Evolutionary conservation across 2,329 filamentous ascomycete genomes (phyloP), one percentile per base, ranked within the genome.

Genomic region (Thermothelomyces thermophilus): DNA sequence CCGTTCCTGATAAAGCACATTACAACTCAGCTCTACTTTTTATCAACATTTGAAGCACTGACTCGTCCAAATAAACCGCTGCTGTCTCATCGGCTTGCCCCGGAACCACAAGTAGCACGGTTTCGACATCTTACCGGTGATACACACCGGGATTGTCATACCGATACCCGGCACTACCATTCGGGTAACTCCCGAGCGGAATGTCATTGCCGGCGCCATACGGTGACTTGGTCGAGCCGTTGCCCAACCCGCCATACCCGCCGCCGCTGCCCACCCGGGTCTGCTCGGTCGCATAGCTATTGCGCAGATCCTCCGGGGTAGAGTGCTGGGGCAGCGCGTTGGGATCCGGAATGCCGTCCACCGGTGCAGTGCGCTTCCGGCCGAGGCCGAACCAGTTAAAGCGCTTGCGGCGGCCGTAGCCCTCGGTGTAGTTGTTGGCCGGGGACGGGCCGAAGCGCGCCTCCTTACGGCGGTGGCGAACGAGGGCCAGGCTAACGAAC

Each of bases 361-460:
- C 36, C 7, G 19, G 16, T 11, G 31, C 13, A 24, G 20, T 13
- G 28, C 45, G 31, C 44, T 55, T 54, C n/a, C 52, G 41, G 45
- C 56, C 46, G 20, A 51, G 17, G 14, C 52, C 46, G 16, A 56
- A 51, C 17, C 51, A 34, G 43, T 46, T 35, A 22, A 46, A 50
- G 6, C 48, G 17, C 47, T 48, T 48, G 24, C 26, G 22, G 26
- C 41, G 31, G 45, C 54, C 56, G 41, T 53, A 60, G 36, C 58
- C 57, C 10, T 54, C 55, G 36, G 56, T 60, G 51, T 58, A 57
- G 46, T 53, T 47, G 47, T 71, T 72, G 44, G 62, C 65, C 3
- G 70, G 68, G 43, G 64, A 64, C 11, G 69, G 68, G 41, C 69
- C 70, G 55, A 69, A 68, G 30, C 65, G 62, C 52, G 62, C 55